phyloP scores from a whole-genome alignment of 208 protist genomes.

The Plasmodiophora brassicae region DNA sequence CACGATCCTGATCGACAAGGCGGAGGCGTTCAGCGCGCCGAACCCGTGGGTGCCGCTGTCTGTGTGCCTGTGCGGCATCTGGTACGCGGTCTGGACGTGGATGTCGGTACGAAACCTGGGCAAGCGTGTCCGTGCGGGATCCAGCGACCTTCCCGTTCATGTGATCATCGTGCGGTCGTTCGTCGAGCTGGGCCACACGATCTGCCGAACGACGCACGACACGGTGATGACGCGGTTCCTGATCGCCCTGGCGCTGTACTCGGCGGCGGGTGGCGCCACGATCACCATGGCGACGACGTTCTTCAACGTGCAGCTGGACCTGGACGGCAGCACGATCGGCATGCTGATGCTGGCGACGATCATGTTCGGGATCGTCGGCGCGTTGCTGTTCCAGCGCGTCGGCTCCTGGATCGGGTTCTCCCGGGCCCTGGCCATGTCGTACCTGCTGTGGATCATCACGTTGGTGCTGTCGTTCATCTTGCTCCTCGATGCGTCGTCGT shows the following conservation, averaged over 20 bases:
- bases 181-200: not conserved
- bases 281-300: constrained; percentile 4
- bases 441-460: not conserved
- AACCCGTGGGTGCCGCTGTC: not conserved
- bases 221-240: not conserved
- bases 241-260: not conserved
- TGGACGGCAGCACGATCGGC: not conserved
- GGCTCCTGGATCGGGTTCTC: not conserved
- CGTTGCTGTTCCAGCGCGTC: not conserved
- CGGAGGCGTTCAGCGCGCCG: no score
- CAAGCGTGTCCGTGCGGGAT: not conserved
- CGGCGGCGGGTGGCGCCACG: not conserved
- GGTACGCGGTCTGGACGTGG: not conserved
- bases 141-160: not conserved
- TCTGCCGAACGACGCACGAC: not conserved
- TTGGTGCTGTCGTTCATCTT: not conserved
- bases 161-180: not conserved
- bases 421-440: not conserved
- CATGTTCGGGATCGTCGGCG: not conserved
- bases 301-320: not conserved
- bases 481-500: not conserved
- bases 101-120: not conserved
- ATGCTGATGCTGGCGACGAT: not conserved
- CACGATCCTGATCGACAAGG: not conserved
- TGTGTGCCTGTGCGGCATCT: not conserved